Conservation (phyloP, 768 basidiomycete genomes). For the Hygrocybe punicea region DNA sequence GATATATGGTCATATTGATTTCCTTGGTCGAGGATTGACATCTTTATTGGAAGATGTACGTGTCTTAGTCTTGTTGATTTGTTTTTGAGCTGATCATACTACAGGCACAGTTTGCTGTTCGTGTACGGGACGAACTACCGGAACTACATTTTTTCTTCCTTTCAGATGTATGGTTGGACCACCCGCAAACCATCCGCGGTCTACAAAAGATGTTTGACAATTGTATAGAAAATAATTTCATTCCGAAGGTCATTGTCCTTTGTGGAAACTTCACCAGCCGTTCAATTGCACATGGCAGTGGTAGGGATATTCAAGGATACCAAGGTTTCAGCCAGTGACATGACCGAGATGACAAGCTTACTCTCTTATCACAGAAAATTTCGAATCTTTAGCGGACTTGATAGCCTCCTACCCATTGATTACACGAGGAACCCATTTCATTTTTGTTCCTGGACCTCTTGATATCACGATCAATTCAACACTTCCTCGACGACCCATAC, state of each 20-base stretch:
- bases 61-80: slow-evolving; percentile 4
- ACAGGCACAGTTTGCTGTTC: slow-evolving; percentile 59
- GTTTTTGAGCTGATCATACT: slow-evolving; percentile 6
- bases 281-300: slow-evolving; percentile 75
- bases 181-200: slow-evolving; percentile 74
- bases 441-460: slow-evolving; percentile 91
- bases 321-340: slow-evolving; percentile 54
- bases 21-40: slow-evolving; percentile 90
- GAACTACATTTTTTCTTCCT: slow-evolving; percentile 88
- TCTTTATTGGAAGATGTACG: slow-evolving; percentile 87
- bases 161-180: slow-evolving; percentile 95
- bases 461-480: slow-evolving; percentile 81
- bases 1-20: slow-evolving; percentile 95
- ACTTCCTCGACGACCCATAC: slow-evolving; percentile 76
- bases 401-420: slow-evolving; percentile 79
- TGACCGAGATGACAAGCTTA: neutral
- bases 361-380: slow-evolving; percentile 59
- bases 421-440: slow-evolving; percentile 77
- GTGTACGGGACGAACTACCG: slow-evolving; percentile 64
- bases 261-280: slow-evolving; percentile 94
- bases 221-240: slow-evolving; percentile 80
- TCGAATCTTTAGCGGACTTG: slow-evolving; percentile 81
- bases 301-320: slow-evolving; percentile 75
- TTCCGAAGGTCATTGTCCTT: slow-evolving; percentile 85
- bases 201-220: slow-evolving; percentile 86